Evolutionary conservation across 257 asterid genomes (phyloP), one percentile per base, ranked within the genome.

Genomic region (Ophiorrhiza pumila): DNA sequence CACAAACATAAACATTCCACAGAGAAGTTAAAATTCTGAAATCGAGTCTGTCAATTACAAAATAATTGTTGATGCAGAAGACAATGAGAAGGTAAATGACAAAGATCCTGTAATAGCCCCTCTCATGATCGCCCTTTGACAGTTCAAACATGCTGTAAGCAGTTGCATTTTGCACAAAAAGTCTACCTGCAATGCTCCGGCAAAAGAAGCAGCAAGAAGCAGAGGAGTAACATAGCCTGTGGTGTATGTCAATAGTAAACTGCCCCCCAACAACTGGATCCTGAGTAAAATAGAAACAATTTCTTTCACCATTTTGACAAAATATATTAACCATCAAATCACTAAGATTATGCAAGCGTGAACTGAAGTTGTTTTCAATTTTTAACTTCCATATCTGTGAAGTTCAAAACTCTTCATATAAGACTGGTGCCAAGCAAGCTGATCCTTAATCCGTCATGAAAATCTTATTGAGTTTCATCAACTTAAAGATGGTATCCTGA

Each of bases 121-220:
- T 23, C 62, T 31, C 47, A 47, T 3, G 60, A 53, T 53, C 27
- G 56, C 41, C 55, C 17, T 52, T 52, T 52, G 61, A n/a, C 23
- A 37, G 42, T 22, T 22, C 74, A 52, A 55, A 37, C 49, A 39
- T n/a, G 31, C 64, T 0, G 37, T 42, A 17, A 69, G 63, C 22
- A 60, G 4, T 46, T 2, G 32, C 49, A 65, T 22, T 23, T 42
- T 66, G 67, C 50, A 34, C 23, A 62, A 37, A 53, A 64, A 49
- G n/a, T 43, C 17, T 85, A 91, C 98, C 98, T 89, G 98, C 83
- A 93, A 74, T 82, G 95, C 97, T 68, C 98, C 98, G 39, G 98
- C 97, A 79, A 93, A 93, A 68, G 98, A 91, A 79, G 98, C 98
- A 47, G 97, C 98, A 75, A 93, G 90, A 75, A 91, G 97, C 78